Evolutionary conservation across 2,329 filamentous ascomycete genomes (phyloP).

Genomic region (Dothidotthia symphoricarpi): DNA sequence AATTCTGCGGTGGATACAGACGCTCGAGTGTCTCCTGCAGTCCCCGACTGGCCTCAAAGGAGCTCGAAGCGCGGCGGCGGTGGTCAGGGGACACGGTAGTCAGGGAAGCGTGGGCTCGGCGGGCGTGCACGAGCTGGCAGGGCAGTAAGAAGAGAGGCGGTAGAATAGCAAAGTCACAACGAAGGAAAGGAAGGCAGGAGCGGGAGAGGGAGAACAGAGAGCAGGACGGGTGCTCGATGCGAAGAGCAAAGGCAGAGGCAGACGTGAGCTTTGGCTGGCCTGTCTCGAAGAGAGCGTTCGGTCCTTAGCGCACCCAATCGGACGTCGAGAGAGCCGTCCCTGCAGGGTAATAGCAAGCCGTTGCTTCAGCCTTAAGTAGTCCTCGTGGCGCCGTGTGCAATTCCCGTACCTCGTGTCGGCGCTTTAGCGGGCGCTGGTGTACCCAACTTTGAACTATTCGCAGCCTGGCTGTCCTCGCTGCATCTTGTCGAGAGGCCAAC

Average conservation of each 20-base stretch:
- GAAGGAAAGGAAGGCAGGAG: conserved; percentile 17
- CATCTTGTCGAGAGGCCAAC: too few relatives aligned
- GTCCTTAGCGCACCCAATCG: conserved; percentile 5
- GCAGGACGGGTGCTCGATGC: conserved; percentile 3
- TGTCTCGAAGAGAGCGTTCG: conserved; percentile 1
- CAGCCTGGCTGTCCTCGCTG: too few relatives aligned
- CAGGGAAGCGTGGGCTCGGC: conserved; percentile 9
- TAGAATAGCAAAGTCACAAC: conserved; percentile 24
- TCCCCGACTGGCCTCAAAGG: conserved; percentile 35
- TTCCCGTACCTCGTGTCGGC: too few relatives aligned
- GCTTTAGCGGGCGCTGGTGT: too few relatives aligned
- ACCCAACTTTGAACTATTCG: too few relatives aligned
- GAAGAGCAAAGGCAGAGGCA: not conserved
- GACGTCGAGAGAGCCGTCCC: too few relatives aligned
- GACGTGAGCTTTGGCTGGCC: not conserved
- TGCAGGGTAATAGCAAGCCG: too few relatives aligned
- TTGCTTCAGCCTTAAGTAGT: too few relatives aligned
- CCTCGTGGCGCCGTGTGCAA: too few relatives aligned
- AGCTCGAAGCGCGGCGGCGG: conserved; percentile 11
- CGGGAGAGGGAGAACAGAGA: conserved; percentile 4
- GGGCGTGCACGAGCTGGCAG: conserved; percentile 10
- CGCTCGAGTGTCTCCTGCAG: conserved; percentile 29
- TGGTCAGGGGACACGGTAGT: conserved; percentile 13
- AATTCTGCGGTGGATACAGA: conserved; percentile 5
- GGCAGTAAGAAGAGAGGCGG: conserved; percentile 19